A percentile compares a stretch with the other conserved stretches of the same genome.
Evolutionary conservation across 2,329 filamentous ascomycete species (phyloP).

Genomic region (Fusarium camptoceras): DNA sequence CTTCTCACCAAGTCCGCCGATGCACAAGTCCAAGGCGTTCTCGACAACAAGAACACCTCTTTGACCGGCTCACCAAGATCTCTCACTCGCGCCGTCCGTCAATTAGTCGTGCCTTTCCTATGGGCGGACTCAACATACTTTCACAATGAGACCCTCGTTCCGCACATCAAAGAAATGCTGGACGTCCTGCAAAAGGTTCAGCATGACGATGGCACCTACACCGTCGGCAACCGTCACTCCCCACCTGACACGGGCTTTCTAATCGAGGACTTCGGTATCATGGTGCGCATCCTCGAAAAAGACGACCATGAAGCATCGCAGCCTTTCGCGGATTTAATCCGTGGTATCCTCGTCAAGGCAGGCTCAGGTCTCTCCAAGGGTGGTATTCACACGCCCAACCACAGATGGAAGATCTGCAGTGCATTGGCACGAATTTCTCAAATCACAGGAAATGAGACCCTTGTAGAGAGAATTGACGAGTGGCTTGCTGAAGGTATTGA

Average conservation of each 20-base stretch:
- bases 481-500: conserved; percentile 25
- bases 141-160: conserved; percentile 11
- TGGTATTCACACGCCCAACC: conserved; percentile 15
- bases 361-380: conserved; percentile 14
- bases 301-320: conserved; percentile 9
- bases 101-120: conserved; percentile 9
- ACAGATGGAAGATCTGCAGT: conserved; percentile 26
- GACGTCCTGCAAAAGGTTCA: neutral
- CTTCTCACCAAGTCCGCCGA: conserved; percentile 13
- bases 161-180: conserved; percentile 16
- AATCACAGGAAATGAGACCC: neutral
- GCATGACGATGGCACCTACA: conserved; percentile 15
- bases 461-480: conserved; percentile 10
- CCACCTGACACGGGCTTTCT: conserved; percentile 21
- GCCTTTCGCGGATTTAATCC: neutral
- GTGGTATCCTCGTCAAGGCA: conserved; percentile 16
- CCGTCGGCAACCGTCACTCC: conserved; percentile 20
- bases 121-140: conserved; percentile 18
- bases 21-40: neutral
- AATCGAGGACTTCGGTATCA: conserved; percentile 22
- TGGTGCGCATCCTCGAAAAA: conserved; percentile 18
- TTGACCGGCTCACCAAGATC: conserved; percentile 14
- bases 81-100: conserved; percentile 12
- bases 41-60: conserved; percentile 2
- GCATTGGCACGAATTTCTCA: conserved; percentile 16